Base-by-base conservation (phyloP, 2,329 filamentous ascomycete species). In the Aspergillus piperis region DNA sequence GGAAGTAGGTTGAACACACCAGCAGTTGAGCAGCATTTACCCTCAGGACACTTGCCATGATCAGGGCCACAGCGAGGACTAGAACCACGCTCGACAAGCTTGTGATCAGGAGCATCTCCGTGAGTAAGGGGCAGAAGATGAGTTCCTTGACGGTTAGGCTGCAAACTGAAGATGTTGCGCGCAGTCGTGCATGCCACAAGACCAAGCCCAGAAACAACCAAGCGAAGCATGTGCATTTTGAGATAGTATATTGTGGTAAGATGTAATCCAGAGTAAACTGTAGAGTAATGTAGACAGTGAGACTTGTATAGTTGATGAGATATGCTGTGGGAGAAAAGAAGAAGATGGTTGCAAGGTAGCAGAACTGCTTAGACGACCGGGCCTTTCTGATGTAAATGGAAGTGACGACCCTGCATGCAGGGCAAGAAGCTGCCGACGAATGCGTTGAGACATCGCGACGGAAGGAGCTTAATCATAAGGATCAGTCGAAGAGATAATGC, bases 21-120 rank as follows among this genome's bases (percentile, higher is more conserved):
- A 60, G 73, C 66, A 50, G 67, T 63, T 15, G 77, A 78, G 64
- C 77, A 79, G 64, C 77, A 79, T 39, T 72, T 71, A 15, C 69
- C 70, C 41, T 70, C 64, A 10, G 69, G 61, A 55, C 77, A 79
- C 36, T 66, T 68, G 5, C 75, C 75, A 51, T 67, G 65, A 21
- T 68, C 65, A 19, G 70, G 69, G 23, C 77, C 77, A 60, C 77
- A 79, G 53, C 70, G 70, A 48, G 66, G 66, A n/a, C 68, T 64
- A 8, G 61, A 57, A 38, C 61, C 66, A 49, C 67, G 66, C 8
- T 50, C 57, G 13, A 61, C 52, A 30, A 69, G 50, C 47, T 55
- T 42, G 21, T 54, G 54, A 13, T 47, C 27, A 17, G 17, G 21
- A 21, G 27, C 23, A 36, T 48, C 54, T 19, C 17, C 47, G 48